Percentiles rank a stretch among this genome's conserved stretches.
Evolutionary conservation across 805 yeast species (phyloP).

Genomic region (Henningerozyma blattae): DNA sequence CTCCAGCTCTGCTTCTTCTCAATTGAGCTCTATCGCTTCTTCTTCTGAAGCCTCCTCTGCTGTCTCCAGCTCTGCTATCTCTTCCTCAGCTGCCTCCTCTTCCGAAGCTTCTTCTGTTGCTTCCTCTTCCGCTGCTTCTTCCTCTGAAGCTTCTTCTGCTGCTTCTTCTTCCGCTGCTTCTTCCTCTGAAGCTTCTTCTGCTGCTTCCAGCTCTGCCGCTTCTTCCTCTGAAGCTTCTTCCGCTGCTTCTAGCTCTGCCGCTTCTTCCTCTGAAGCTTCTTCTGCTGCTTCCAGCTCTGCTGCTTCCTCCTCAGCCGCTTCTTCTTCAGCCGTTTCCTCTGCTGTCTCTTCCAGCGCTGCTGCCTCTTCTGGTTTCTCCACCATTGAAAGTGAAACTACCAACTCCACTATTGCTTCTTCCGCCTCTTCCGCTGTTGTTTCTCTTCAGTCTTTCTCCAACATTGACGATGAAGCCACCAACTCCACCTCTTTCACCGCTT

Average conservation of each 20-base stretch:
- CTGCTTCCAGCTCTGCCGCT: conserved; percentile 4
- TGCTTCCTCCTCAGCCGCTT: background rate
- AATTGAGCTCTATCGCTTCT: background rate
- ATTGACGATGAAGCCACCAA: conserved; percentile 5
- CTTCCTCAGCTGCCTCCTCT: conserved; percentile 1
- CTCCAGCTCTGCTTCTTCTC: background rate
- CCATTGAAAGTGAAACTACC: background rate
- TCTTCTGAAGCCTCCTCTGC: background rate
- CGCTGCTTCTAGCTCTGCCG: background rate
- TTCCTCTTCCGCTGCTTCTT: background rate
- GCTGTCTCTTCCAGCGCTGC: conserved; percentile 1
- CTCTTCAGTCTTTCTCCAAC: background rate
- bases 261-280: background rate
- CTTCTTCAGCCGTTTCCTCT: conserved; percentile 1
- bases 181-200: conserved; percentile 1
- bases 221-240: background rate
- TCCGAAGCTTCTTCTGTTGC: conserved; percentile 1
- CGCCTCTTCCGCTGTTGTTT: background rate
- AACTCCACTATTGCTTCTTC: conserved; percentile 1
- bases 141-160: background rate
- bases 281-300: background rate
- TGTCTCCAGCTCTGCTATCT: background rate
- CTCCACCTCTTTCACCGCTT: background rate
- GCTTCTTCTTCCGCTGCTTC: background rate
- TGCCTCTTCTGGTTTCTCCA: background rate